phyloP scores from a whole-genome alignment of 2,329 filamentous ascomycete genomes.

The Fusarium setosum region DNA sequence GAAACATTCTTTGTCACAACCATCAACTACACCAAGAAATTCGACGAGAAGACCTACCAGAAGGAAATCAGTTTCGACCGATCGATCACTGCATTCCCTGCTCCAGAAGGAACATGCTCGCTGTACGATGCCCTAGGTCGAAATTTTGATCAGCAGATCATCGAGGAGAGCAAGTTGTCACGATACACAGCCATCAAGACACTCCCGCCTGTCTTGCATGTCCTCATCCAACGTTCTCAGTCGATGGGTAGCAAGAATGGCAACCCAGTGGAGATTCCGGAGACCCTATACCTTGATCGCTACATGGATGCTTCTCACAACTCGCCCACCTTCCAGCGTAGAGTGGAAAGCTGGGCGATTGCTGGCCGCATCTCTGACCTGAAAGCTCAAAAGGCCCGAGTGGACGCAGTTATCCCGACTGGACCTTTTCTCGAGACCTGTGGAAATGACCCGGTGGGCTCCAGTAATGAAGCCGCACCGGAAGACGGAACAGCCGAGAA shows the following conservation, averaged over 20 bases:
- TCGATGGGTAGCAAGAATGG: conserved; percentile 81
- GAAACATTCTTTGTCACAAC: conserved; percentile 74
- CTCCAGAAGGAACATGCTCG: conserved; percentile 62
- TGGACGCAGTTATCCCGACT: conserved; percentile 41
- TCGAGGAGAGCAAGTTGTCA: conserved; percentile 72
- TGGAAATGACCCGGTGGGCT: neutral
- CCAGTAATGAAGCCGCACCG: neutral
- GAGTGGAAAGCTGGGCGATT: conserved; percentile 80
- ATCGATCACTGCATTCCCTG: conserved; percentile 70
- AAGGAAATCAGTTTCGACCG: conserved; percentile 67
- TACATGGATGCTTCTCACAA: conserved; percentile 79
- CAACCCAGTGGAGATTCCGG: conserved; percentile 81
- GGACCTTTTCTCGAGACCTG: conserved; percentile 44
- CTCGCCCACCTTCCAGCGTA: conserved; percentile 70
- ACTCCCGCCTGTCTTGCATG: conserved; percentile 87
- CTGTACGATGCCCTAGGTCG: conserved; percentile 89
- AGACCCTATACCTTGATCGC: conserved; percentile 86
- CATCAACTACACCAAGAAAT: conserved; percentile 68
- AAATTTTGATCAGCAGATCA: conserved; percentile 83
- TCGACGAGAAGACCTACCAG: conserved; percentile 54
- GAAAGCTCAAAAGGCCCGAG: conserved; percentile 51
- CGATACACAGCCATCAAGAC: conserved; percentile 78
- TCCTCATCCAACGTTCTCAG: conserved; percentile 87
- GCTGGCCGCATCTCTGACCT: conserved; percentile 72
- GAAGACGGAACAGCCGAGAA: conserved; percentile 9